Evolutionary conservation across 352 stramenopile species (phyloP).

Genomic region (Globisporangium splendens): DNA sequence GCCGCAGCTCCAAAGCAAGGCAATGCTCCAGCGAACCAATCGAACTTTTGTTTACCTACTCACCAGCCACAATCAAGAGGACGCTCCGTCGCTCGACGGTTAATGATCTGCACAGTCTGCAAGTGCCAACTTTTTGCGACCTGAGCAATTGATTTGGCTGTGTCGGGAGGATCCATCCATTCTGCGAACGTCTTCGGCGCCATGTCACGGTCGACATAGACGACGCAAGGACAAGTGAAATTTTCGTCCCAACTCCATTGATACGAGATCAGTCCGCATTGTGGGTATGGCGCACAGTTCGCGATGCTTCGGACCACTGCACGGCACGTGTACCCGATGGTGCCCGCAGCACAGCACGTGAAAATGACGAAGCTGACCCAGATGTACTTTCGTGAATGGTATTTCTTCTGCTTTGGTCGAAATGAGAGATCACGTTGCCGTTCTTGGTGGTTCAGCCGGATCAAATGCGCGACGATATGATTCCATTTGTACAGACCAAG

Average conservation of each 20-base stretch:
- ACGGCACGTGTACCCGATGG: too few relatives aligned
- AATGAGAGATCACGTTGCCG: not conserved
- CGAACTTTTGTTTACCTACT: too few relatives aligned
- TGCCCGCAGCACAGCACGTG: not conserved
- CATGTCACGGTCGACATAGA: slow-evolving; percentile 25
- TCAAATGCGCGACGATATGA: slow-evolving; percentile 17
- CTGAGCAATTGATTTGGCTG: slow-evolving; percentile 5
- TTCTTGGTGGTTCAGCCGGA: slow-evolving; percentile 9
- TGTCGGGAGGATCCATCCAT: slow-evolving; percentile 12
- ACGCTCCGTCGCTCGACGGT: slow-evolving; percentile 10
- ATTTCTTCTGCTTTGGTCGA: too few relatives aligned
- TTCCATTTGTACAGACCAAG: slow-evolving; percentile 23
- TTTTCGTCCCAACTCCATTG: not conserved
- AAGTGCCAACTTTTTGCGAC: slow-evolving; percentile 20
- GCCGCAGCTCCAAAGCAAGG: too few relatives aligned
- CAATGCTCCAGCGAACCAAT: too few relatives aligned
- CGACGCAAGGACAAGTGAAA: slow-evolving; percentile 26
- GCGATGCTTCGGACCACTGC: not conserved
- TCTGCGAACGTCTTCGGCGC: slow-evolving; percentile 17
- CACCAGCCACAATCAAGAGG: too few relatives aligned
- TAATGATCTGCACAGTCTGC: slow-evolving; percentile 24
- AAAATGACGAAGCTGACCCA: slow-evolving; percentile 1
- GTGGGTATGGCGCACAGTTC: not conserved
- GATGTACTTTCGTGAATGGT: not conserved
- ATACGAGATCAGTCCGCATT: slow-evolving; percentile 4